Conservation (phyloP, 1,284 basidiomycete genomes). For the Microbotryum lychnidis-dioicae region DNA sequence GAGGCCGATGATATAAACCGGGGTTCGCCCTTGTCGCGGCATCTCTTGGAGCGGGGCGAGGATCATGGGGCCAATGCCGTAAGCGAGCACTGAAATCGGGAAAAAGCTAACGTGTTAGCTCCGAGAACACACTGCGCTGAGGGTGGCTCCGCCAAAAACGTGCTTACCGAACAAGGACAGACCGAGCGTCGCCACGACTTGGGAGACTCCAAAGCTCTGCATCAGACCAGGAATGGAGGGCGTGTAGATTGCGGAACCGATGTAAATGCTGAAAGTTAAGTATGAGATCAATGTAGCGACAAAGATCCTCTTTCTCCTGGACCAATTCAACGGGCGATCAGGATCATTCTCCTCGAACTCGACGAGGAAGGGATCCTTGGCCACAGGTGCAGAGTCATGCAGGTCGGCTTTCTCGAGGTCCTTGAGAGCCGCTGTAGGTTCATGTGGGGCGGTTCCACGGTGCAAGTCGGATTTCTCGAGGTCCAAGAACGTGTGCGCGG, state of each 20-base stretch:
- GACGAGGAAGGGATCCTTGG: conserved; percentile 27
- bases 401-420: conserved; percentile 2
- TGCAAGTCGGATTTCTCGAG: conserved; percentile 2
- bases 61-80: conserved; percentile 35
- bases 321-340: conserved; percentile 41
- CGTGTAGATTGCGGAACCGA: conserved; percentile 37
- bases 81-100: background rate
- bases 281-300: conserved; percentile 36
- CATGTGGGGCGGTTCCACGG: conserved; percentile 20
- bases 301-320: conserved; percentile 33
- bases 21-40: conserved; percentile 34
- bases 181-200: conserved; percentile 27
- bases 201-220: conserved; percentile 24
- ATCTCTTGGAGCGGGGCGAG: conserved; percentile 38
- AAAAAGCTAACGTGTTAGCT: background rate
- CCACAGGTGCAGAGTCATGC: background rate
- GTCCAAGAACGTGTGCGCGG: too few species aligned
- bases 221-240: conserved; percentile 29
- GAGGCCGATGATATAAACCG: conserved; percentile 31
- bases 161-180: conserved; percentile 24
- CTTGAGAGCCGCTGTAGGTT: background rate
- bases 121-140: conserved; percentile 22
- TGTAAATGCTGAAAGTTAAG: conserved; percentile 40
- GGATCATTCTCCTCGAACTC: conserved; percentile 37
- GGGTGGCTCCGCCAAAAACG: conserved; percentile 14